Conservation (phyloP, 2,329 filamentous ascomycete species). For the Xylaria hypoxylon region DNA sequence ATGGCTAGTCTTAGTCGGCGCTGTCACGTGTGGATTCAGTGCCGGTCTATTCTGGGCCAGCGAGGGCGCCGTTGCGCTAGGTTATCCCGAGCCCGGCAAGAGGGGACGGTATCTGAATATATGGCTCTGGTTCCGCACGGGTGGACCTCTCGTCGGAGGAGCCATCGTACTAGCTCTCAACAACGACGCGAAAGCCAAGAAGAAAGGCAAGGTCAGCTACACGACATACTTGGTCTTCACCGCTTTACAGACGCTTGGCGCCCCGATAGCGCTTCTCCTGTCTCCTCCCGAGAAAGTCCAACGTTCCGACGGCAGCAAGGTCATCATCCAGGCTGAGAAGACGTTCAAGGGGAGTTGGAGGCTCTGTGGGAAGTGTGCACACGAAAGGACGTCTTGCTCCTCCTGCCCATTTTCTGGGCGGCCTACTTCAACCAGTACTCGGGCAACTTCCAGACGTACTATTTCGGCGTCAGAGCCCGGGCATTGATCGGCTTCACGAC, state of each 20-base stretch:
- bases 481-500: conserved; percentile 78
- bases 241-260: conserved; percentile 72
- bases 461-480: conserved; percentile 76
- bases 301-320: conserved; percentile 72
- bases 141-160: conserved; percentile 73
- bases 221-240: conserved; percentile 78
- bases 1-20: conserved; percentile 77
- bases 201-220: conserved; percentile 71
- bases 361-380: conserved; percentile 72
- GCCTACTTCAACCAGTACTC: conserved; percentile 63
- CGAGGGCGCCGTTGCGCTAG: conserved; percentile 77
- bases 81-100: conserved; percentile 77
- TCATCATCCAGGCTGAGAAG: conserved; percentile 71
- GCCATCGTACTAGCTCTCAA: conserved; percentile 79
- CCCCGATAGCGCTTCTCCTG: conserved; percentile 71
- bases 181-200: conserved; percentile 61
- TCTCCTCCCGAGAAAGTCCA: conserved; percentile 72
- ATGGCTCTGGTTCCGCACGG: conserved; percentile 71
- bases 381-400: conserved; percentile 76
- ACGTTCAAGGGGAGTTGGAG: conserved; percentile 68
- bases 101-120: conserved; percentile 73
- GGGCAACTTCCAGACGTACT: conserved; percentile 67
- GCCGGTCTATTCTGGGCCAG: conserved; percentile 82
- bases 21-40: conserved; percentile 75
- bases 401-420: conserved; percentile 79